Evolutionary conservation across 1,284 basidiomycete species (phyloP), one percentile per base, ranked within the genome.

Genomic region (Naganishia sp.): DNA sequence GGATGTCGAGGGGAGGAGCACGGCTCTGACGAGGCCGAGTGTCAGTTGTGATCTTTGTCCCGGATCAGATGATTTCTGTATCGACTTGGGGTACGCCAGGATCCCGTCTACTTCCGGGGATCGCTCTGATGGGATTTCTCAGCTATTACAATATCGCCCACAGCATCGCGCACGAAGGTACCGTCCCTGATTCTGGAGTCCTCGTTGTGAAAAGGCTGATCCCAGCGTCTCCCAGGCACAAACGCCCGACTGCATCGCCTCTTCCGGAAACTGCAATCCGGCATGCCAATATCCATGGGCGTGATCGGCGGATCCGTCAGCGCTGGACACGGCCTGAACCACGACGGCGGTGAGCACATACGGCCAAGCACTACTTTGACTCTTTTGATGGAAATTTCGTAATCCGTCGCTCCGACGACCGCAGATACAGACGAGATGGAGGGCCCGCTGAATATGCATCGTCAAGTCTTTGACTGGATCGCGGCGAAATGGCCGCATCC

Each of bases 401-500:
- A 5, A 39, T 15, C 5, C 21, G 11, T 21, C 11, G 16, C 10
- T 7, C 9, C 16, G 16, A 18, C 16, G 28, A 28, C 28, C 28
- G 28, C 15, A 61, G 59, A 28, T 6, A 46, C 60, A 13, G 48
- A 56, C 45, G 60, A 57, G 55, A 16, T 18, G 28, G 66, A 57
- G 39, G 48, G 60, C 7, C 45, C 43, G n/a, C 46, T 33, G 10
- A 75, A 75, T 60, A 73, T 78, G 70, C 72, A 77, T 68, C 61
- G 70, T 2, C 69, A 71, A 28, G 55, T 78, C 10, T 79, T 77
- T 61, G 71, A 76, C n/a, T 70, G 75, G 60, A 70, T 79, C 49
- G 68, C 74, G 66, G 39, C 33, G 23, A 67, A 71, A 6, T 79
- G 72, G 66, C 77, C 75, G 23, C 60, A 75, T 55, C 56, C 68